Base-by-base conservation (phyloP, 2,329 filamentous ascomycete species). In the Pestalotiopsis sp. region DNA sequence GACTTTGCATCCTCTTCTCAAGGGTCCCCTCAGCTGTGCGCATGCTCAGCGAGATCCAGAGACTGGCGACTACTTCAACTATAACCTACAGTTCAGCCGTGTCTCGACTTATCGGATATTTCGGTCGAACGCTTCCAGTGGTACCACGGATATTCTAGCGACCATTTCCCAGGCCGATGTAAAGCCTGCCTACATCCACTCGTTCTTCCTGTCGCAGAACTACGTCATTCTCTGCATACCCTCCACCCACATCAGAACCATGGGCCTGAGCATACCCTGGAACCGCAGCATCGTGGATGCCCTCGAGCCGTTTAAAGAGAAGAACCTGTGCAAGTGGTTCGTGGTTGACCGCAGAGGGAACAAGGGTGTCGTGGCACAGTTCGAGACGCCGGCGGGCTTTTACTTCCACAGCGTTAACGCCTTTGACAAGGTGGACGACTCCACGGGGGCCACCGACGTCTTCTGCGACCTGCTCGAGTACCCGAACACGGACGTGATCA, bases 341-440 rank as follows among this genome's bases (percentile, higher is more conserved):
- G 87, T 97, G 0, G 78, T 97, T 20, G 92, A 96, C 75, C 88
- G 93, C 1, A 82, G 76, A 3, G 78, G 82, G 2, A 85, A 83
- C 3, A 83, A 83, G 61, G 92, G 93, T 0, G 80, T 96, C 0
- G 84, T 96, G 0, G 90, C 88, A 7, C 87, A 84, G 1, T 94
- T 92, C 73, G 85, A 90, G 20, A 91, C 88, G 17, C 84, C 87
- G 0, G 86, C 91, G 0, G 89, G 89, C 60, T 97, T 94, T 81
- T 91, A 89, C 78, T 97, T 97, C 77, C 93, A 97, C 78, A 88
- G 87, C 0, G 82, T 93, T 75, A 97, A 97, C 72, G 87, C 92
- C 0, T 96, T 90, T 76, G 92, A 95, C 73, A 86, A 92, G 70
- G 70, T 73, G 0, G 77, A 80, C 38, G 79, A 78, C 5, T 71